Conservation (phyloP, 495 filamentous ascomycete genomes). For the Hypoxylon lenormandii region DNA sequence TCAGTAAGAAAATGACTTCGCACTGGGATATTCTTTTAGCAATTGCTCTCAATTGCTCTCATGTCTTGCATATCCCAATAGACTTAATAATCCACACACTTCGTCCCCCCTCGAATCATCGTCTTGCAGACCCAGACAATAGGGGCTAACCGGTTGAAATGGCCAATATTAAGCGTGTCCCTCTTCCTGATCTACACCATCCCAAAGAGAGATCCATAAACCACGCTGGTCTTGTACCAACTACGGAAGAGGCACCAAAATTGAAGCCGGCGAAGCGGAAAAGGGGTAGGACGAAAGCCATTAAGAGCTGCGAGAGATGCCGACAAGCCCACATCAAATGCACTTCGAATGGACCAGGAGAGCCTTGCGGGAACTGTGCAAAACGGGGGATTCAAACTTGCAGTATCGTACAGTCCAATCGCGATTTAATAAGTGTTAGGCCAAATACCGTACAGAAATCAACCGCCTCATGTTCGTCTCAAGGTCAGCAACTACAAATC, state of each 20-base stretch:
- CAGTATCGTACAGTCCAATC: slow-evolving; percentile 13
- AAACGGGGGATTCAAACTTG: slow-evolving; percentile 32
- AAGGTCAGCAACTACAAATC: slow-evolving; percentile 4
- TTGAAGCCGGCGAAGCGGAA: slow-evolving; percentile 20
- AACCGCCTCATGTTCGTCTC: not conserved
- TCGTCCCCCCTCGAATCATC: no score
- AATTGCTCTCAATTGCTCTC: no score
- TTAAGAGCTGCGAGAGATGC: slow-evolving; percentile 42
- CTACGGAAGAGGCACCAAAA: not conserved
- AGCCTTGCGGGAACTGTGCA: slow-evolving; percentile 36
- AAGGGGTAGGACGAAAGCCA: slow-evolving; percentile 27
- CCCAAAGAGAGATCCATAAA: not conserved
- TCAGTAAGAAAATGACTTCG: no score
- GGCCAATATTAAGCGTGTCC: slow-evolving; percentile 10
- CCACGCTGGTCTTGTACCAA: not conserved
- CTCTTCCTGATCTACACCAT: slow-evolving; percentile 21
- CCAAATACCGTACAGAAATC: not conserved
- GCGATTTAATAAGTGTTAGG: not conserved
- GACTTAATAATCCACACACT: no score
- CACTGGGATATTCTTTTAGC: no score
- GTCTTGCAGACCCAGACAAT: not conserved
- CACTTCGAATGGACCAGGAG: slow-evolving; percentile 21
- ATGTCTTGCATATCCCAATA: no score
- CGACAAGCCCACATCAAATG: slow-evolving; percentile 40
- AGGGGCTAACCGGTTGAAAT: no score